Evolutionary conservation across 2,329 filamentous ascomycete genomes (phyloP).

Genomic region (Fusarium goolgardi): DNA sequence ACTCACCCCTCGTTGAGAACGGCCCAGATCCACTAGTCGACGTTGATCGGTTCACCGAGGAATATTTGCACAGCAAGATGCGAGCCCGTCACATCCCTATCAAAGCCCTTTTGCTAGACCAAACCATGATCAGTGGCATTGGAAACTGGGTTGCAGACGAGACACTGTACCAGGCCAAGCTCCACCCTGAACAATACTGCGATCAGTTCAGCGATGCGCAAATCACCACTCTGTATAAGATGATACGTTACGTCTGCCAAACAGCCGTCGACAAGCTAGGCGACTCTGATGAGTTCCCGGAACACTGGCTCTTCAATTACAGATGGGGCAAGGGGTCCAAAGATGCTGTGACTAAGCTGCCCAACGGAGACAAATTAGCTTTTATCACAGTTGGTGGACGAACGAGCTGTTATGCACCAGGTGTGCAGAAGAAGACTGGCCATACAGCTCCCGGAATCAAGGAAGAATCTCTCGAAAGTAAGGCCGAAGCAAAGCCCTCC

Average conservation of each 20-base stretch:
- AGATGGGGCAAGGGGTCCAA: constrained; percentile 93
- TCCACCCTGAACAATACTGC: constrained; percentile 94
- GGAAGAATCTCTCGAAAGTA: constrained; percentile 53
- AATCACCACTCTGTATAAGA: constrained; percentile 75
- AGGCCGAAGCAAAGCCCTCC: constrained; percentile 41
- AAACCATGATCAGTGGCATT: constrained; percentile 88
- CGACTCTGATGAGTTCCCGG: constrained; percentile 85
- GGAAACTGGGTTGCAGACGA: constrained; percentile 99
- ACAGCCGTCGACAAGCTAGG: constrained; percentile 81
- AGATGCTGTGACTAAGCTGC: constrained; percentile 72
- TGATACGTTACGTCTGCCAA: constrained; percentile 82
- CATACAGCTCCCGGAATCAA: constrained; percentile 57
- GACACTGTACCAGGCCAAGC: constrained; percentile 85
- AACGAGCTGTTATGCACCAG: constrained; percentile 89
- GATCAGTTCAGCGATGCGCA: constrained; percentile 81
- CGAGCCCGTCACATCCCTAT: constrained; percentile 83
- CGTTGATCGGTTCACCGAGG: constrained; percentile 77
- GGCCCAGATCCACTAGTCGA: constrained; percentile 93
- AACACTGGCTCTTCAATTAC: constrained; percentile 88
- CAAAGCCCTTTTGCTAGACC: constrained; percentile 89
- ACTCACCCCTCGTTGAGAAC: constrained; percentile 87
- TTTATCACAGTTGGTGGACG: constrained; percentile 91
- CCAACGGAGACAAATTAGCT: constrained; percentile 85
- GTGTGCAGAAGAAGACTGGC: constrained; percentile 82
- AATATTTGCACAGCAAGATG: constrained; percentile 79